Evolutionary conservation across 352 stramenopile genomes (phyloP).

Genomic region (Pythium brassicae): DNA sequence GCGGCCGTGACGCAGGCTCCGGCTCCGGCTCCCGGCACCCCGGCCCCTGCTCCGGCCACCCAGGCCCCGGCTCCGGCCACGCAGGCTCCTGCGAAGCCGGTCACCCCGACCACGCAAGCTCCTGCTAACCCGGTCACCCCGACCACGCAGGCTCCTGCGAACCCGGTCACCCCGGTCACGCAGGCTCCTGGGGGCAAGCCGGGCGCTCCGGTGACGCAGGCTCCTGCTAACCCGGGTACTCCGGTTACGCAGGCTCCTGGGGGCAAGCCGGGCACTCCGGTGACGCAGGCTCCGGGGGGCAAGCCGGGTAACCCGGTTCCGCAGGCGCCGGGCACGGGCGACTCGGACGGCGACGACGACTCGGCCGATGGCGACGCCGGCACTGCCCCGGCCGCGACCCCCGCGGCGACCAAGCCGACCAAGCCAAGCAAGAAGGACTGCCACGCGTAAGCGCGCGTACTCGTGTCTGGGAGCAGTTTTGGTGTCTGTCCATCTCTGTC

Average conservation of each 20-base stretch:
- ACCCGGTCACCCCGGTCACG: not conserved
- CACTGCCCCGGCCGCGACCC: not conserved
- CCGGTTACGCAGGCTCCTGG: not conserved
- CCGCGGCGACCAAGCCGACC: not conserved
- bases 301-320: not conserved
- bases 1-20: not conserved
- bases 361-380: not conserved
- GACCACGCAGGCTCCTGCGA: not conserved
- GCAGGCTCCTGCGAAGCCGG: not conserved
- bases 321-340: not conserved
- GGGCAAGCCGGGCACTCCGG: not conserved
- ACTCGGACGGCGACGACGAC: not conserved
- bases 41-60: not conserved
- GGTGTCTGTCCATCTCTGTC: slow-evolving; percentile 1
- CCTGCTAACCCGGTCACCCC: not conserved
- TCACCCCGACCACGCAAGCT: not conserved
- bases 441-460: slow-evolving; percentile 4
- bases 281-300: not conserved
- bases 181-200: not conserved
- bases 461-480: not conserved
- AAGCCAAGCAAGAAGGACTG: slow-evolving; percentile 7
- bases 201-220: not conserved
- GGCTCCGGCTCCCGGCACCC: too few species aligned
- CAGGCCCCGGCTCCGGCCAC: not conserved
- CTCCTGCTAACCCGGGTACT: not conserved